phyloP scores from a whole-genome alignment of 1,284 basidiomycete species.

The Apiotrichum sp. region DNA sequence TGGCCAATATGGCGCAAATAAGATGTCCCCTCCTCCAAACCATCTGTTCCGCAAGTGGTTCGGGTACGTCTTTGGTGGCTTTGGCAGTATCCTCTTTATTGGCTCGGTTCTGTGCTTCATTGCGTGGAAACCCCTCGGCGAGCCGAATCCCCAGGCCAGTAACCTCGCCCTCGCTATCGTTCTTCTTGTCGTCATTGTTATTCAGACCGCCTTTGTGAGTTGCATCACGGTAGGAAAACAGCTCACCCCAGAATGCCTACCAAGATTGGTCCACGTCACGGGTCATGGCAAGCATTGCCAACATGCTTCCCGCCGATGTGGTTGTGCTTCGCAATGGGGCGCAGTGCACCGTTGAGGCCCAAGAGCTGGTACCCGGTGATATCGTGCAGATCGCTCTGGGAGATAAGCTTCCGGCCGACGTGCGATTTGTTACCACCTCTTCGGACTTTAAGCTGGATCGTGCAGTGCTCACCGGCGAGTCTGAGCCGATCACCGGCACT shows the following conservation, averaged over 20 bases:
- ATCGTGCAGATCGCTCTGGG: constrained; percentile 45
- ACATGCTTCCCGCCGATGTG: constrained; percentile 49
- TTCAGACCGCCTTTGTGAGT: constrained; percentile 47
- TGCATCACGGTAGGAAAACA: not conserved
- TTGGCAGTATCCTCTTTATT: constrained; percentile 56
- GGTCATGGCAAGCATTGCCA: constrained; percentile 49
- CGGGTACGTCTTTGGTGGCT: constrained; percentile 51
- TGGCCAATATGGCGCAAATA: constrained; percentile 46
- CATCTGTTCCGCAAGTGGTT: constrained; percentile 47
- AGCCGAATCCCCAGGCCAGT: constrained; percentile 46
- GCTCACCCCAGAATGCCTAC: constrained; percentile 8
- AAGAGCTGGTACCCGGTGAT: constrained; percentile 46
- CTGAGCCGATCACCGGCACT: constrained; percentile 54
- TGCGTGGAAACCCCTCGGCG: constrained; percentile 49
- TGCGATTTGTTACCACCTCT: constrained; percentile 52
- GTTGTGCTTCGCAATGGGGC: constrained; percentile 45
- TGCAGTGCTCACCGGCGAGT: constrained; percentile 60
- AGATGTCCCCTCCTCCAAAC: constrained; percentile 44
- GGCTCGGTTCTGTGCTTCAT: constrained; percentile 51
- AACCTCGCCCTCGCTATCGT: constrained; percentile 51
- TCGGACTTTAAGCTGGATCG: constrained; percentile 58
- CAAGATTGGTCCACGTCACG: constrained; percentile 47
- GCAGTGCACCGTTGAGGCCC: constrained; percentile 30
- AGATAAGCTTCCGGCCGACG: constrained; percentile 50
- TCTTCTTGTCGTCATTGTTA: constrained; percentile 48